phyloP scores from a whole-genome alignment of 495 filamentous ascomycete species.

The Letharia columbiana region DNA sequence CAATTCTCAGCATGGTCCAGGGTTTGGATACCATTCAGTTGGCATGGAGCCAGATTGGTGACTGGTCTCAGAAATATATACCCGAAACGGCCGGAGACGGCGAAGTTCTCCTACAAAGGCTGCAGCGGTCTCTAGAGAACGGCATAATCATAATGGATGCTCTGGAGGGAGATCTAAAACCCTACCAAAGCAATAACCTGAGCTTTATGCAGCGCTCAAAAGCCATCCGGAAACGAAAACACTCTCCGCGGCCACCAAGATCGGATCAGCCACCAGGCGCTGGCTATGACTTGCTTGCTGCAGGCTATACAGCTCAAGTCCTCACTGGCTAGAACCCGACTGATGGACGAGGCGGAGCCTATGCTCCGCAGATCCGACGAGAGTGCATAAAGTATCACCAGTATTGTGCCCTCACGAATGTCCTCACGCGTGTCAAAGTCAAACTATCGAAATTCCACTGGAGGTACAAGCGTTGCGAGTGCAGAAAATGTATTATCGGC shows the following conservation, averaged over 20 bases:
- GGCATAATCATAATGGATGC: conserved; percentile 36
- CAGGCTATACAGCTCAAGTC: conserved; percentile 31
- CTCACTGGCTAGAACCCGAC: background rate
- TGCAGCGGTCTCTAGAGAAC: conserved; percentile 35
- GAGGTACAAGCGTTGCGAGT: background rate
- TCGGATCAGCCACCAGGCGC: conserved; percentile 33
- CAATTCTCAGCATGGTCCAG: conserved; percentile 34
- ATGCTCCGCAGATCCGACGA: conserved; percentile 13
- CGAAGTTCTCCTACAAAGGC: conserved; percentile 27
- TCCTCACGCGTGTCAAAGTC: background rate
- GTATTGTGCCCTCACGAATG: conserved; percentile 14
- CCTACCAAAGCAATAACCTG: conserved; percentile 8
- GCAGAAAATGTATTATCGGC: conserved; percentile 8
- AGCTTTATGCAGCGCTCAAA: conserved; percentile 28
- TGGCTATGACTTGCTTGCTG: conserved; percentile 37
- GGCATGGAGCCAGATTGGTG: conserved; percentile 35
- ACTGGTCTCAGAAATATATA: conserved; percentile 28
- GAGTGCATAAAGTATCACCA: conserved; percentile 13
- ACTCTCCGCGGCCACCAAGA: conserved; percentile 35
- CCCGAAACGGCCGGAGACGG: conserved; percentile 13
- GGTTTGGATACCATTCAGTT: conserved; percentile 34
- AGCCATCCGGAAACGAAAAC: conserved; percentile 40
- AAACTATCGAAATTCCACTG: background rate
- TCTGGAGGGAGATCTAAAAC: conserved; percentile 33
- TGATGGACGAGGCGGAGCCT: background rate